phyloP scores from a whole-genome alignment of 768 basidiomycete genomes.

The Phaffia australis region DNA sequence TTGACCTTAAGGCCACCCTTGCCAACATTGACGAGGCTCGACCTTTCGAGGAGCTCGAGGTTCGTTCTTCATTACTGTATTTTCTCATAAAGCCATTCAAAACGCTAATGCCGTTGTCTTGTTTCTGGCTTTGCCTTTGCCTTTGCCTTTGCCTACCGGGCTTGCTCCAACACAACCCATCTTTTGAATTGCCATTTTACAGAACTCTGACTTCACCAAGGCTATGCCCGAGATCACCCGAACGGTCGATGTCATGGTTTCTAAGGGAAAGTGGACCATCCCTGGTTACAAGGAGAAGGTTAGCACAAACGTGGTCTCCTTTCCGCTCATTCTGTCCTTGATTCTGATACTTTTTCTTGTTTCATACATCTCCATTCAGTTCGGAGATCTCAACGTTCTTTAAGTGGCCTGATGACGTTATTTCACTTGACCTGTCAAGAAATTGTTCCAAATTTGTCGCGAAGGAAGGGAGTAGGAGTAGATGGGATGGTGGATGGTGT shows the following conservation, averaged over 20 bases:
- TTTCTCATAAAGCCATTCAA: neutral
- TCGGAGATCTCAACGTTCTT: conserved; percentile 12
- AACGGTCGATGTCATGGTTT: conserved; percentile 54
- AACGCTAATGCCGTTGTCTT: neutral
- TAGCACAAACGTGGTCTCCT: neutral
- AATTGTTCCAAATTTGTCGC: no score
- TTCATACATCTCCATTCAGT: neutral
- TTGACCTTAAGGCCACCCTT: conserved; percentile 81
- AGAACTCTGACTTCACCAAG: conserved; percentile 80
- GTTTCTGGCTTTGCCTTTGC: neutral
- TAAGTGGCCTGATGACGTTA: neutral
- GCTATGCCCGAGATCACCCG: conserved; percentile 87
- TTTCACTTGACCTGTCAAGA: no score
- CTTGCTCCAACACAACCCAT: conserved; percentile 5
- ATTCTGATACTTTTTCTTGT: no score
- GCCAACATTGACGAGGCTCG: conserved; percentile 95
- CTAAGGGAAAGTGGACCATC: conserved; percentile 28
- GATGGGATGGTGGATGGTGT: no score
- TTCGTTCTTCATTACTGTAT: conserved; percentile 41
- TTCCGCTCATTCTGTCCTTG: neutral
- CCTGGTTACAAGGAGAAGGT: conserved; percentile 17
- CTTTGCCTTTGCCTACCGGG: neutral
- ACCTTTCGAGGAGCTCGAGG: conserved; percentile 93
- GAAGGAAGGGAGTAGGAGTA: no score
- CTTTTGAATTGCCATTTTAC: neutral